Conservation (phyloP, 352 stramenopile genomes). For the Phytophthora cryptogea region DNA sequence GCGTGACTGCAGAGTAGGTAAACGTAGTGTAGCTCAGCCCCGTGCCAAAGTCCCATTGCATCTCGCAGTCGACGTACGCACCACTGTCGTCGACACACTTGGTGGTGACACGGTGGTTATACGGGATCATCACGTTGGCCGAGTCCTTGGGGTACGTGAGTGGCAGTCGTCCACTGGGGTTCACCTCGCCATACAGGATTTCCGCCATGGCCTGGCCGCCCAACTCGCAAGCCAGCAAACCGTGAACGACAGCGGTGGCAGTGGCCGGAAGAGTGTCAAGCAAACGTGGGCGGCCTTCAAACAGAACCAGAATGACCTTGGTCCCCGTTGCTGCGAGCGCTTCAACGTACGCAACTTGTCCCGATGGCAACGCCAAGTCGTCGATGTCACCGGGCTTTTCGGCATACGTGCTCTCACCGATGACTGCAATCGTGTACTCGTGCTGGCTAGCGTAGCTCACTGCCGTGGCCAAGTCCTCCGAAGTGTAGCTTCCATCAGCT, state of each 20-base stretch:
- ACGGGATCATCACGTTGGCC: slow-evolving; percentile 69
- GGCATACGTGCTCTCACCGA: slow-evolving; percentile 80
- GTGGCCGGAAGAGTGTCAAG: slow-evolving; percentile 47
- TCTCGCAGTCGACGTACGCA: slow-evolving; percentile 45
- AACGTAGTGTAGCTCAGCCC: slow-evolving; percentile 79
- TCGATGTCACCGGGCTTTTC: slow-evolving; percentile 90
- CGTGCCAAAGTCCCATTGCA: slow-evolving; percentile 69
- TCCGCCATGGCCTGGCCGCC: slow-evolving; percentile 85
- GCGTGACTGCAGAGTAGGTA: slow-evolving; percentile 48
- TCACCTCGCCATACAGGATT: slow-evolving; percentile 78
- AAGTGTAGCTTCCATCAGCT: slow-evolving; percentile 48
- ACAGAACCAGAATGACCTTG: slow-evolving; percentile 84
- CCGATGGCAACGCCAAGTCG: slow-evolving; percentile 61
- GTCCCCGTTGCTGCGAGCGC: slow-evolving; percentile 63
- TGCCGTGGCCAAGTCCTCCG: slow-evolving; percentile 51
- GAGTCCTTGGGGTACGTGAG: slow-evolving; percentile 83
- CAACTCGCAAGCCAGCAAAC: slow-evolving; percentile 70
- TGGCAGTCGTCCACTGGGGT: slow-evolving; percentile 81
- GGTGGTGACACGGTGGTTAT: slow-evolving; percentile 72
- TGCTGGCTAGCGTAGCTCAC: slow-evolving; percentile 53
- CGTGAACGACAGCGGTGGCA: slow-evolving; percentile 76
- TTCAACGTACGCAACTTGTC: slow-evolving; percentile 78
- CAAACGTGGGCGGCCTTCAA: slow-evolving; percentile 78
- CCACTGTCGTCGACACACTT: slow-evolving; percentile 40
- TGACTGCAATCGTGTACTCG: slow-evolving; percentile 73